Evolutionary conservation across 1,284 basidiomycete genomes (phyloP), one percentile per base, ranked within the genome.

Genomic region (Lentinula novae-zelandiae): DNA sequence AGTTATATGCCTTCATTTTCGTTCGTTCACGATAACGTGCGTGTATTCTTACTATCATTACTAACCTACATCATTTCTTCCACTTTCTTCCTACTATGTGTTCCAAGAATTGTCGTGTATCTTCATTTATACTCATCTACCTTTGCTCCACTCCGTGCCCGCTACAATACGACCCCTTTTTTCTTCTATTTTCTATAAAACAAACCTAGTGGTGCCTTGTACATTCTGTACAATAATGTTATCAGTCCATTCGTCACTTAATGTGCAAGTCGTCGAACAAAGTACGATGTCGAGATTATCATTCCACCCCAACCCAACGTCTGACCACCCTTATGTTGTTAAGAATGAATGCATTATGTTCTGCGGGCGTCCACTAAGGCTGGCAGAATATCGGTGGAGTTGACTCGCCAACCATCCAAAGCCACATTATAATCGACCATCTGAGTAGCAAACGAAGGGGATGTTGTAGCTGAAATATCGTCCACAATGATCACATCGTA

Each of bases 401-500:
- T 72, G 1, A 68, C 66, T 49, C 69, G 65, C 70, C 70, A 72
- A 12, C 70, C 70, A 57, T 72, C 65, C 31, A 70, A 42, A 5
- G 53, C 65, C 2, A 70, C 70, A 42, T 72, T 72, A 44, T 63
- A 72, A 58, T 71, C 67, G 5, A 69, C 67, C 70, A 72, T 72
- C 15, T 66, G 66, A 0, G 70, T 72, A 1, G 70, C 70, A 22
- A 66, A 60, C 4, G 63, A 44, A 0, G 71, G 71, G 10, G 69
- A 70, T 12, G 69, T 70, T 2, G 71, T 72, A 1, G 71, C 71
- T 6, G 71, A 71, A 15, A 72, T 68, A 53, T 72, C 71, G 44
- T 70, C 68, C 2, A 72, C 55, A 22, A 72, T 67, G 36, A 72
- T 68, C 1, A 70, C 69, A 57, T 72, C 71, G 62, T 71, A 72